These are phyloP conservation scores for Flaveria brownii DNA, from an alignment of 129 eudicot species.

Conservation along the genomic window DNA sequence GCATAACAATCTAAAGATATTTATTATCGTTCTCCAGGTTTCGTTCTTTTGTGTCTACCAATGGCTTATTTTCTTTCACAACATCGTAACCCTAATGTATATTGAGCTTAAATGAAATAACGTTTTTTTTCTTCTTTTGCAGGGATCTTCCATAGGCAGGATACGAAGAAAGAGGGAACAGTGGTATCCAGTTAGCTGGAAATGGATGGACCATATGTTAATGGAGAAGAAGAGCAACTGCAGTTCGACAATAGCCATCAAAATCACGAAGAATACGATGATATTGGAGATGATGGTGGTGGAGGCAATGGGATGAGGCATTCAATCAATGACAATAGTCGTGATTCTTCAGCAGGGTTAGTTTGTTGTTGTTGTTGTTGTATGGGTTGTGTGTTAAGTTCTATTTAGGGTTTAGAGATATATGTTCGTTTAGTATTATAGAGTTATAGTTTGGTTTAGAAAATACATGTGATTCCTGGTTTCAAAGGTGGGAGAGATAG, in stretches of 20 bases:
- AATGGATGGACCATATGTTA: constrained; percentile 56
- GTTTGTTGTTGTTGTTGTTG: constrained; percentile 42
- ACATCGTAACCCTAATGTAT: neutral
- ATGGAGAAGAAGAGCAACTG: constrained; percentile 56
- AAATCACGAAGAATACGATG: constrained; percentile 40
- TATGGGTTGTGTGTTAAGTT: constrained; percentile 50
- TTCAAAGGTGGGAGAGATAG: constrained; percentile 17
- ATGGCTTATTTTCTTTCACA: neutral
- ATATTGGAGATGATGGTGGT: constrained; percentile 66
- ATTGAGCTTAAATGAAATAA: constrained; percentile 25
- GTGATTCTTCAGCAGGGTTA: constrained; percentile 92
- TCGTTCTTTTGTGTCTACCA: neutral
- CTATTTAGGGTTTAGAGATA: constrained; percentile 37
- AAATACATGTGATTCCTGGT: neutral
- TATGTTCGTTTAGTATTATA: constrained; percentile 27
- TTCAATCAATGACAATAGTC: constrained; percentile 46
- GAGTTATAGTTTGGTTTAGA: constrained; percentile 29
- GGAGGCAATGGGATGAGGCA: constrained; percentile 53
- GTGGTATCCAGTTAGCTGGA: neutral
- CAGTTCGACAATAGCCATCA: constrained; percentile 38
- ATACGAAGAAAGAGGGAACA: constrained; percentile 16
- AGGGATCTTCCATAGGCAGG: constrained; percentile 37
- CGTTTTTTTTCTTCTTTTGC: constrained; percentile 27
- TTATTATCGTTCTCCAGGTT: constrained; percentile 18
- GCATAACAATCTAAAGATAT: constrained; percentile 1